Base-by-base conservation (phyloP, 1,284 basidiomycete genomes). In the Microbotryum scabiosae region DNA sequence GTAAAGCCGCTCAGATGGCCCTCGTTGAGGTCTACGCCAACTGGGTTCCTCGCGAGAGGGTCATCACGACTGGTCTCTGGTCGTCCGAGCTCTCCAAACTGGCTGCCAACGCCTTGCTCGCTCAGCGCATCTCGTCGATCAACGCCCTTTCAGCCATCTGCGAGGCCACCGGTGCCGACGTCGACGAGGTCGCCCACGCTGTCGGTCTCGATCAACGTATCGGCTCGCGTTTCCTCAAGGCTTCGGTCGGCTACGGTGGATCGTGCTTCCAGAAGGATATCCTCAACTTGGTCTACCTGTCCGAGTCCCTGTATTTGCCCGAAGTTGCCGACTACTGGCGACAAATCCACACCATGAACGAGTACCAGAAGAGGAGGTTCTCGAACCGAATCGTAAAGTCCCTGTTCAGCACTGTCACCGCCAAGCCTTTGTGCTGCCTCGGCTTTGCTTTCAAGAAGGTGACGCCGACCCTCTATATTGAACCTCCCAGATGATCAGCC, bases 231-330 rank as follows among this genome's bases (percentile, higher is more conserved):
- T 99, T 98, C 84, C 81, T 98, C 73, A 91, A 90, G 76, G 89
- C 90, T 45, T 88, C 86, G 48, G 88, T 93, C 66, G 90, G 94
- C n/a, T 98, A 97, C 72, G 94, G 94, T 68, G 94, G 94, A 43
- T 92, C 88, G 44, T 99, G 96, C 79, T 99, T 99, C 88, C 92
- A 97, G 79, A 96, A 96, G 78, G 94, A 98, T 76, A 97, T 98
- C 75, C 84, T 98, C 72, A 99, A 98, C 80, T 81, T 99, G 62
- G 94, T 97, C 56, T 99, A 99, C 79, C 83, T 97, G 46, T 88
- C 85, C 74, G 92, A 97, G 80, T 90, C 86, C 67, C 79, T 93
- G 63, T 90, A 97, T 76, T 80, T 99, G 57, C 90, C 91, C 52
- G 89, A 96, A 76, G 94, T 99, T n/a, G 93, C 93, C 51, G 88